phyloP scores from a whole-genome alignment of 768 basidiomycete species.

The Boletus patriciae region DNA sequence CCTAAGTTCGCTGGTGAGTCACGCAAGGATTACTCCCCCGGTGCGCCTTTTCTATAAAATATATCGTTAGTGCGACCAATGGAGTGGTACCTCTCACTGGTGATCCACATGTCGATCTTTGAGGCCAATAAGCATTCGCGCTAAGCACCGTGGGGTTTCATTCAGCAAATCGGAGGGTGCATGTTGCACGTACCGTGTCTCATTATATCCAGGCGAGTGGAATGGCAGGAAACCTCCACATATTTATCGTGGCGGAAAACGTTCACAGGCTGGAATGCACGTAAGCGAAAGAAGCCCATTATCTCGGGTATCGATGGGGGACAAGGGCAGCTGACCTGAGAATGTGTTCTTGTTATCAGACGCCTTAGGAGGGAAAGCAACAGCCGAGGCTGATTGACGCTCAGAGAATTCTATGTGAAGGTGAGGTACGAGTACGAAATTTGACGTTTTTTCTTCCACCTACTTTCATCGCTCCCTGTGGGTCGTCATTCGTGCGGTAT shows the following conservation, averaged over 20 bases:
- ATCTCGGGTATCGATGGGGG: background rate
- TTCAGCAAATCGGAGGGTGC: background rate
- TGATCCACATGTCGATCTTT: background rate
- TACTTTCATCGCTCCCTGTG: background rate
- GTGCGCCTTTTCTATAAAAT: background rate
- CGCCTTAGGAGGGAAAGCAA: background rate
- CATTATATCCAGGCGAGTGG: background rate
- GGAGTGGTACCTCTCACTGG: background rate
- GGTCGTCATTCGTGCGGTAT: background rate
- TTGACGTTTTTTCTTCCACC: too few relatives aligned
- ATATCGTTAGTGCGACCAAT: background rate
- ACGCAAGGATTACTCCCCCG: background rate
- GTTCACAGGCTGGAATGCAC: background rate
- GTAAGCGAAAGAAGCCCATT: slow-evolving; percentile 9
- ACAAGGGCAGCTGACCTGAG: background rate
- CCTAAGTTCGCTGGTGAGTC: background rate
- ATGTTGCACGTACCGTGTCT: background rate
- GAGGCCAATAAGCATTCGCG: background rate
- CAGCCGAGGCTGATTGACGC: background rate
- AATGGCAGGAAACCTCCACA: too few relatives aligned
- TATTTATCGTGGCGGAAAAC: too few relatives aligned
- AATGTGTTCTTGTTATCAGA: slow-evolving; percentile 1
- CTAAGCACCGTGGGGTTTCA: too few relatives aligned
- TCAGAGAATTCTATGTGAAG: background rate
- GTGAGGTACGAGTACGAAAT: too few relatives aligned